Conservation (phyloP, 495 filamentous ascomycete species). For the Talaromyces wortmannii region DNA sequence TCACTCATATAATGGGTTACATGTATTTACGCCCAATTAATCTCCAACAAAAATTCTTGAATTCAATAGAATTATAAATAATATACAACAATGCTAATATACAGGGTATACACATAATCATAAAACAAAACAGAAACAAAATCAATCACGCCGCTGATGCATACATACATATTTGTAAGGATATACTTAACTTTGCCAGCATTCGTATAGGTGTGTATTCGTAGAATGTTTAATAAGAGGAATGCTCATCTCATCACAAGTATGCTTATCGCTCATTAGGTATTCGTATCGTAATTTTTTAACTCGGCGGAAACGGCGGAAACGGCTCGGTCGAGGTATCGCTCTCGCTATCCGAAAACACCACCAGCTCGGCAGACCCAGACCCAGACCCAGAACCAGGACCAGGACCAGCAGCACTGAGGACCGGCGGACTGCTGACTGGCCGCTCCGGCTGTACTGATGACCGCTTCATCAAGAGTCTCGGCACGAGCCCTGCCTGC, state of each 20-base stretch:
- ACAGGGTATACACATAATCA: not conserved
- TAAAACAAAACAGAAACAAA: conserved; percentile 3
- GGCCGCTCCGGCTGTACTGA: conserved; percentile 1
- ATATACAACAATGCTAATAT: not conserved
- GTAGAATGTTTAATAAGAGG: not conserved
- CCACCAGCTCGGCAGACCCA: not conserved
- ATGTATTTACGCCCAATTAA: too few species aligned
- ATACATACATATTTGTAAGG: not conserved
- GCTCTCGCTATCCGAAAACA: conserved; percentile 3
- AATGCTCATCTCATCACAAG: too few species aligned
- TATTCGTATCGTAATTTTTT: not conserved
- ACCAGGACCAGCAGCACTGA: conserved; percentile 7
- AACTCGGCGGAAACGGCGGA: conserved; percentile 1
- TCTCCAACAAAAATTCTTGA: too few species aligned
- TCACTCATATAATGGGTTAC: too few species aligned
- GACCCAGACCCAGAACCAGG: conserved; percentile 7
- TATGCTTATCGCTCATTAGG: not conserved
- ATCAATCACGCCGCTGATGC: conserved; percentile 18
- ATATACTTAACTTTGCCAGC: not conserved
- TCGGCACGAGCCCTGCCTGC: conserved; percentile 17
- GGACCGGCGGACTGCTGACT: conserved; percentile 31
- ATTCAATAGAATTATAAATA: too few species aligned
- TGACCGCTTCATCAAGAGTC: conserved; percentile 8
- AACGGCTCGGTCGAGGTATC: conserved; percentile 7
- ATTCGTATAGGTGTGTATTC: not conserved